Evolutionary conservation across 2,329 filamentous ascomycete genomes (phyloP), one percentile per base, ranked within the genome.

Genomic region (Colletotrichum navitas): DNA sequence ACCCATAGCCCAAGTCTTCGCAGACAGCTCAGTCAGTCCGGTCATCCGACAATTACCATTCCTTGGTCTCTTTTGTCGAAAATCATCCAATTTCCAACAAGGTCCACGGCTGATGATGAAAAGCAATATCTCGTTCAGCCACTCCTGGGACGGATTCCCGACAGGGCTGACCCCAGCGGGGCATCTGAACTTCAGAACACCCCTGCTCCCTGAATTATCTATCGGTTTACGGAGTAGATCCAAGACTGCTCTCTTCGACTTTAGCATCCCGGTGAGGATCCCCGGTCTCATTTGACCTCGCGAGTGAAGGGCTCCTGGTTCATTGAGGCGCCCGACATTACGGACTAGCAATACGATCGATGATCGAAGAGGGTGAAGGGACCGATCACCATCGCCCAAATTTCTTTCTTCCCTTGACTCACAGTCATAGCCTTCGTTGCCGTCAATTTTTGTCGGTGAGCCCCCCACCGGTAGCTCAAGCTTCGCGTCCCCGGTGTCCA

Each of bases 131-230:
- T 51, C 59, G 55, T 56, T 61, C 51, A 68, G 64, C 59, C 63
- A 72, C 41, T 58, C 51, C 65, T 34, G 56, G 58, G 54, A 59
- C 41, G 47, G n/a, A 34, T n/a, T 63, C 34, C 64, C 39, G 72
- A 73, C 72, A 73, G 65, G 72, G 72, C 72, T 73, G 72, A 73
- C 56, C 72, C 72, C 61, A 52, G 72, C 72, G 72, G 72, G 69
- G 69, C 64, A 69, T 68, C 55, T 64, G 65, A 58, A 65, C 14
- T 66, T 54, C 32, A 45, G 29, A 59, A 12, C 24, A 69, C 61
- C 72, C 72, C 64, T 73, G 72, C 61, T 68, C 69, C 72, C 69
- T 68, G 72, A 32, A 32, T 12, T 29, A 36, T 51, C 29, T 29
- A 36, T 51, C 29, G 67, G 56, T 39, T 54, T 45, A 43, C 36